These are phyloP conservation scores for Chionographis japonica DNA, from an alignment of 106 monocot species.

Conservation along the genomic window DNA sequence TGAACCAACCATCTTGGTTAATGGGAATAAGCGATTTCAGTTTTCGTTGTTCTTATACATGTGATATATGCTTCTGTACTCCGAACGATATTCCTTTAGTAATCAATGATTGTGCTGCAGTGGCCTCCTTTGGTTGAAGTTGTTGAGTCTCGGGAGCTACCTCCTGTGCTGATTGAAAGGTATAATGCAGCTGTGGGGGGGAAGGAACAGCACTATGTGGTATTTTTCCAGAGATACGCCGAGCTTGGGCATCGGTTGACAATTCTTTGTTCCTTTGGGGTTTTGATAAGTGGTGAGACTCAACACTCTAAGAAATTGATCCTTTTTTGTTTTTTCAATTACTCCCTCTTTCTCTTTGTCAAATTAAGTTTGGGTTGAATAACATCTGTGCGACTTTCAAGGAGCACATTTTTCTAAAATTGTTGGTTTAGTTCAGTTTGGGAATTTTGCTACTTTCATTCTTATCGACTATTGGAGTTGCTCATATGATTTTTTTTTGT, in stretches of 20 bases:
- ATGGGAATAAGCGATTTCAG: neutral
- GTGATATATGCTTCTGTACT: neutral
- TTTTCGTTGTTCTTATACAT: neutral
- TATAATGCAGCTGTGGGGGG: constrained; percentile 77
- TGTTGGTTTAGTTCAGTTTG: neutral
- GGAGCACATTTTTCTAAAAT: too few species aligned
- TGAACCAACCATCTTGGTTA: too few species aligned
- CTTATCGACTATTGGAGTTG: too few species aligned
- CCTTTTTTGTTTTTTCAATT: too few species aligned
- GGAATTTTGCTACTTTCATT: neutral
- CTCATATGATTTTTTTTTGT: too few species aligned
- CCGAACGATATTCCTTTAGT: neutral
- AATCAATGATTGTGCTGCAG: constrained; percentile 24
- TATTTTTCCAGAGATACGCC: constrained; percentile 81
- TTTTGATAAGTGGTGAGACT: constrained; percentile 82
- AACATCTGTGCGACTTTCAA: too few species aligned
- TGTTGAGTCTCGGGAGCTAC: constrained; percentile 66
- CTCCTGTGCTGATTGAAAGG: constrained; percentile 69
- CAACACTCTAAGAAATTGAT: too few species aligned
- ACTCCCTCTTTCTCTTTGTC: too few species aligned
- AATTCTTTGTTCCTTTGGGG: constrained; percentile 94
- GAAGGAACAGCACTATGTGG: constrained; percentile 99
- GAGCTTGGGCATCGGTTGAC: constrained; percentile 97
- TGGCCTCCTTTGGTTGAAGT: constrained; percentile 92
- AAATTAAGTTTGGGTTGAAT: too few species aligned